Evolutionary conservation across 495 filamentous ascomycete species (phyloP), one percentile per base, ranked within the genome.

Genomic region (Clavariopsis aquatica): DNA sequence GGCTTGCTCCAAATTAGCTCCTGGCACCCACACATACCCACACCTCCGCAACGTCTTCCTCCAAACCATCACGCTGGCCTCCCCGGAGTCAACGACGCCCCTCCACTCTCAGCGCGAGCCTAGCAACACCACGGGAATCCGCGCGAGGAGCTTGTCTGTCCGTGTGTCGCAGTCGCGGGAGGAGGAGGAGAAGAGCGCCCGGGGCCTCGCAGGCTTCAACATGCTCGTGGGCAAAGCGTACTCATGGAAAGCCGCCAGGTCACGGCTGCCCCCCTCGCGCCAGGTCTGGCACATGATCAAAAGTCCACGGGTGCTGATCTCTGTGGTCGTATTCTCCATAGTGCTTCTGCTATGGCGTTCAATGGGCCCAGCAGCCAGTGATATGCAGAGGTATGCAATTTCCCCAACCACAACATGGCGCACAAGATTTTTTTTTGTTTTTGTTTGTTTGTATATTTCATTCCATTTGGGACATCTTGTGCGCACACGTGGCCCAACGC

Each of bases 261-360:
- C 90, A 68, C 82, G 87, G 61, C 79, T 98, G 68, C 93, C 93
- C 2, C 91, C 92, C 62, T 86, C 88, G 68, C 84, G 91, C 78
- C 89, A 90, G 41, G 77, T 98, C 76, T 82, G 88, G 75, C 80
- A 89, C 52, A 83, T 91, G 70, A 74, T 96, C 49, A 88, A 89
- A 59, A 84, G 86, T 69, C 90, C 92, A 61, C 85, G 92, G 38
- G 89, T 94, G 61, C 79, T 96, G 64, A 77, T 94, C 49, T 84
- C 88, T 38, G 71, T 95, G 49, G 90, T 87, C 51, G 60, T 96
- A 36, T 82, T 83, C 19, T 88, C 87, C 20, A 77, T 91, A 69
- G 75, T 96, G 66, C 75, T 97, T 75, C 80, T 97, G 79, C 76
- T 96, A 86, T 98, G 92, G 92, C 87, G 91, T 74, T 88, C 91